These are phyloP conservation scores for Gastrolobium bilobum DNA, from an alignment of 306 rosid genomes.

Conservation along the genomic window DNA sequence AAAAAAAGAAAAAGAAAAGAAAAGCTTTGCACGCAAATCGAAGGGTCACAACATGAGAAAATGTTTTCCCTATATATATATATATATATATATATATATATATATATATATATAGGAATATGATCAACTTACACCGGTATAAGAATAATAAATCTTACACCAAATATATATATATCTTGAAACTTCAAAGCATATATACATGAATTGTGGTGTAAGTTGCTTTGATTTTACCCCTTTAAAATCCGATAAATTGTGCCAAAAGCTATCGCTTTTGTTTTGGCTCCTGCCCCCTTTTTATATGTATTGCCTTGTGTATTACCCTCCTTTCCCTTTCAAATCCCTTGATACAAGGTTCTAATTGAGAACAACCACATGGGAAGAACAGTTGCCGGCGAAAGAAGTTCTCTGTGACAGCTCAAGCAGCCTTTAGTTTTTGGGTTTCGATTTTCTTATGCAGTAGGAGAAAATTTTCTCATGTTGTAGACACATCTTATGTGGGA, in stretches of 20 bases:
- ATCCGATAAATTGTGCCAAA: conserved; percentile 30
- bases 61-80: too few species aligned
- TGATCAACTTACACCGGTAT: too few species aligned
- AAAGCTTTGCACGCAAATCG: too few species aligned
- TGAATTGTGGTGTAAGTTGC: conserved; percentile 49
- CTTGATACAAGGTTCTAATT: conserved; percentile 1
- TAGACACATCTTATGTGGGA: too few species aligned
- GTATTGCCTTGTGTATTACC: not conserved
- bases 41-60: too few species aligned
- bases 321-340: not conserved
- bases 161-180: not conserved
- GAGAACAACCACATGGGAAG: conserved; percentile 11
- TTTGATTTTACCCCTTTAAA: not conserved
- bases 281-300: not conserved
- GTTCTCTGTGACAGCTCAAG: not conserved
- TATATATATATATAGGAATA: too few species aligned
- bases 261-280: not conserved
- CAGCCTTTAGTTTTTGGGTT: not conserved
- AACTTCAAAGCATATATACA: conserved; percentile 7
- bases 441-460: too few species aligned
- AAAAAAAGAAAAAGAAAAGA: too few species aligned
- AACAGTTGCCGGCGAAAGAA: conserved; percentile 10
- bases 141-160: too few species aligned
- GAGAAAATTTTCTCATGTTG: too few species aligned
- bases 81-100: too few species aligned